Percentiles rank a stretch among this genome's conserved stretches.
These are phyloP conservation scores for Neurospora sp. DNA, from an alignment of 495 filamentous ascomycete genomes.

Conservation along the genomic window DNA sequence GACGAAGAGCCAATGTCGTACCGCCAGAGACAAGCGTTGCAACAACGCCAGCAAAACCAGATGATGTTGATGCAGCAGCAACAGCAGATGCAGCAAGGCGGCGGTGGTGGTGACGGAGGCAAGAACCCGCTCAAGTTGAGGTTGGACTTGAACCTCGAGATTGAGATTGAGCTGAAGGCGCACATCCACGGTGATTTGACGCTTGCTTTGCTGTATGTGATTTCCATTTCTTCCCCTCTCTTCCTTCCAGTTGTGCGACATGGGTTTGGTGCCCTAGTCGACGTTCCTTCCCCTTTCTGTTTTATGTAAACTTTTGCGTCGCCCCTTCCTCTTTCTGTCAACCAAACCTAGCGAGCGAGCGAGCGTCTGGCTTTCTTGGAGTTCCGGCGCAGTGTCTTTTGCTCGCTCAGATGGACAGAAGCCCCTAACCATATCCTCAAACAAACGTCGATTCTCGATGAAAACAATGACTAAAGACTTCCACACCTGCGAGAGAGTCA, in stretches of 20 bases:
- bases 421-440: neutral
- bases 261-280: neutral
- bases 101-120: slow-evolving; percentile 35
- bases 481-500: neutral
- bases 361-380: neutral
- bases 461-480: neutral
- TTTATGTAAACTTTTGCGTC: neutral
- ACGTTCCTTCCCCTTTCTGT: neutral
- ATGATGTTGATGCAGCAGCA: slow-evolving; percentile 13
- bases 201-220: slow-evolving; percentile 66
- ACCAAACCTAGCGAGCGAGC: neutral
- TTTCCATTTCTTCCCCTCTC: neutral
- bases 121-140: slow-evolving; percentile 68
- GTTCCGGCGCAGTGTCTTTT: neutral
- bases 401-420: neutral
- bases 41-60: slow-evolving; percentile 14
- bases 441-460: neutral
- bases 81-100: slow-evolving; percentile 9
- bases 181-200: slow-evolving; percentile 89
- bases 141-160: slow-evolving; percentile 77
- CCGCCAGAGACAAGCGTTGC: slow-evolving; percentile 17
- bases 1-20: slow-evolving; percentile 6
- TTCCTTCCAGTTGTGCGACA: neutral
- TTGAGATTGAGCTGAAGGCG: slow-evolving; percentile 84
- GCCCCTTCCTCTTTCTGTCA: neutral